Percentiles rank a stretch among this genome's conserved stretches.
These are phyloP conservation scores for Asterochloris sp. DNA, from an alignment of 139 green algal genomes.

Conservation along the genomic window DNA sequence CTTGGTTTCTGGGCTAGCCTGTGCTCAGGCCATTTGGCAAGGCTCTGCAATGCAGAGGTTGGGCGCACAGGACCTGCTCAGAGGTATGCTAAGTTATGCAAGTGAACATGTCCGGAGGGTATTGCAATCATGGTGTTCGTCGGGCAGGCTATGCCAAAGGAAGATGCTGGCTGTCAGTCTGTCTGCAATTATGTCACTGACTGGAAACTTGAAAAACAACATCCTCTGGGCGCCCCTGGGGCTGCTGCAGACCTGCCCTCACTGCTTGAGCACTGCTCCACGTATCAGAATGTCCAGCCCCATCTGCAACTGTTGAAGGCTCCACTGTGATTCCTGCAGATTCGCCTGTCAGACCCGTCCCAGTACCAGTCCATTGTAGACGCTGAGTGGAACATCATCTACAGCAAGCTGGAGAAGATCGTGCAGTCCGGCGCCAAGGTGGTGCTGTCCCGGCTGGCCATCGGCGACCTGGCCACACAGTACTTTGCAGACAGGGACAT, in stretches of 20 bases:
- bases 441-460: constrained; percentile 86
- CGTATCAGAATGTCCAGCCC: neutral
- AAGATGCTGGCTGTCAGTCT: too few species aligned
- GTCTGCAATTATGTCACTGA: too few species aligned
- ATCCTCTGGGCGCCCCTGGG: neutral
- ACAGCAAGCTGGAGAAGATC: constrained; percentile 95
- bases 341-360: constrained; percentile 86
- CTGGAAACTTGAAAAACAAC: too few species aligned
- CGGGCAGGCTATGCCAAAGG: too few species aligned
- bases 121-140: too few species aligned
- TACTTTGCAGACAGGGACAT: constrained; percentile 97
- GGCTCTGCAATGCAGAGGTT: neutral
- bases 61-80: too few species aligned
- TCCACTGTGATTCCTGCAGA: constrained; percentile 19
- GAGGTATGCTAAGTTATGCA: too few species aligned
- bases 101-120: too few species aligned
- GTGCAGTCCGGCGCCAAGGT: constrained; percentile 84
- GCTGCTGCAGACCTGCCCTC: neutral
- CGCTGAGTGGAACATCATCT: constrained; percentile 99
- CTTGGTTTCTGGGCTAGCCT: too few species aligned
- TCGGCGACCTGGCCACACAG: constrained; percentile 95
- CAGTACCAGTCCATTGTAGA: constrained; percentile 98
- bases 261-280: neutral
- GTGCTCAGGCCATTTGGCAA: too few species aligned
- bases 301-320: neutral